phyloP scores from a whole-genome alignment of 2,329 filamentous ascomycete genomes.

The Laburnicola sp. region DNA sequence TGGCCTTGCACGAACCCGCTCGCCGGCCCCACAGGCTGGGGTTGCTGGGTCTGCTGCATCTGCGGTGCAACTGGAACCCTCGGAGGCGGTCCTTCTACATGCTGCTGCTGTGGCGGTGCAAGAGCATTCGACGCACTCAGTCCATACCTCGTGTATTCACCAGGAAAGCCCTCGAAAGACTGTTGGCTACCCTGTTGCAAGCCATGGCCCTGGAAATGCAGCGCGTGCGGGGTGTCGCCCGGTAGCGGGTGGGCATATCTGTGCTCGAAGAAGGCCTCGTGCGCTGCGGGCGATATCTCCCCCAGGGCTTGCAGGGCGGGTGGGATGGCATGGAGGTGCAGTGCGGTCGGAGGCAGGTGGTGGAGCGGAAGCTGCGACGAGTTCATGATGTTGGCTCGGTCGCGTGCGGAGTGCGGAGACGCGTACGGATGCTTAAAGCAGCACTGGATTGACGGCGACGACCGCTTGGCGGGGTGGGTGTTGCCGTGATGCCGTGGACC shows the following conservation, averaged over 20 bases:
- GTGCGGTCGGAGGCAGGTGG: slow-evolving; percentile 12
- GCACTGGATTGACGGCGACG: slow-evolving; percentile 8
- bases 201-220: slow-evolving; percentile 43
- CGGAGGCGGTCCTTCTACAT: slow-evolving; percentile 20
- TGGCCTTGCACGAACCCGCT: slow-evolving; percentile 15
- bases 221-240: slow-evolving; percentile 19
- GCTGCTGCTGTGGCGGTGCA: slow-evolving; percentile 22
- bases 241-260: slow-evolving; percentile 17
- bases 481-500: too few relatives aligned
- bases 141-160: slow-evolving; percentile 29
- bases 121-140: slow-evolving; percentile 24
- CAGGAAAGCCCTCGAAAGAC: slow-evolving; percentile 28
- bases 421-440: slow-evolving; percentile 14
- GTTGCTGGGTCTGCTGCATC: slow-evolving; percentile 17
- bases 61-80: slow-evolving; percentile 18
- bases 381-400: slow-evolving; percentile 11
- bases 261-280: slow-evolving; percentile 29
- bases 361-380: slow-evolving; percentile 16
- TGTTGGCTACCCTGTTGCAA: slow-evolving; percentile 24
- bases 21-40: slow-evolving; percentile 15
- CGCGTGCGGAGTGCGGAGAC: slow-evolving; percentile 4
- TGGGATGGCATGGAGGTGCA: slow-evolving; percentile 36
- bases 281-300: slow-evolving; percentile 36
- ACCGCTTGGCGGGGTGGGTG: slow-evolving; percentile 8
- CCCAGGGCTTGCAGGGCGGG: slow-evolving; percentile 48